These are phyloP conservation scores for Xanthoconium separans DNA, from an alignment of 1,284 basidiomycete species.

Conservation along the genomic window DNA sequence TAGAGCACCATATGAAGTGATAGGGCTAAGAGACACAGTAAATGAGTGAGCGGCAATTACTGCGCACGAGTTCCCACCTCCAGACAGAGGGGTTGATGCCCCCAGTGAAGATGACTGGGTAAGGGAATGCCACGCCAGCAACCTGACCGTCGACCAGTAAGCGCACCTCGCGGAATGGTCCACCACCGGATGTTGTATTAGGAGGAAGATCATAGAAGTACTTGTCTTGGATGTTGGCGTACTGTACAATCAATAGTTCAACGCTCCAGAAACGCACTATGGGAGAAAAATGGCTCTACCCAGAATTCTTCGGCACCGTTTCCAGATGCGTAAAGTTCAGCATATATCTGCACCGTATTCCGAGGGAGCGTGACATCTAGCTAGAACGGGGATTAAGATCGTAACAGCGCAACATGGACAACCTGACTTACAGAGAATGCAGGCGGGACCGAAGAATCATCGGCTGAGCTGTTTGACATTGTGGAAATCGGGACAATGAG, in stretches of 20 bases:
- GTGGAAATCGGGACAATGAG: conserved; percentile 70
- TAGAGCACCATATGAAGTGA: conserved; percentile 76
- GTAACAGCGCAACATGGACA: background rate
- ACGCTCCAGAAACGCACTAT: conserved; percentile 1
- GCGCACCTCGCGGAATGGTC: conserved; percentile 79
- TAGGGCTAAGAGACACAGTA: conserved; percentile 48
- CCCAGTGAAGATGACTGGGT: conserved; percentile 80
- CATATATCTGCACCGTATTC: conserved; percentile 67
- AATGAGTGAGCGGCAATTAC: background rate
- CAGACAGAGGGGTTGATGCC: conserved; percentile 73
- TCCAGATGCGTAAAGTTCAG: conserved; percentile 72
- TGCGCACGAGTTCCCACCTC: conserved; percentile 44
- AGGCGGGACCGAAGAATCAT: no score
- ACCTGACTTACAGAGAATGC: conserved; percentile 52
- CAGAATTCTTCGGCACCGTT: conserved; percentile 77
- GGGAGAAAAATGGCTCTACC: conserved; percentile 40
- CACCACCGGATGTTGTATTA: conserved; percentile 54
- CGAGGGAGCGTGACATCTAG: conserved; percentile 65
- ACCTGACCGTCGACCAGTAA: conserved; percentile 72
- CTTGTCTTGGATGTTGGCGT: conserved; percentile 65
- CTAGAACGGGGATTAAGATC: conserved; percentile 35
- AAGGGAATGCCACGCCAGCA: conserved; percentile 78
- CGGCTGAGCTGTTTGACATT: conserved; percentile 57
- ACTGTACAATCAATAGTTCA: conserved; percentile 42
- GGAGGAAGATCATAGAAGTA: conserved; percentile 55